Conservation (phyloP, 2,329 filamentous ascomycete genomes). For the Blastomyces silverae region DNA sequence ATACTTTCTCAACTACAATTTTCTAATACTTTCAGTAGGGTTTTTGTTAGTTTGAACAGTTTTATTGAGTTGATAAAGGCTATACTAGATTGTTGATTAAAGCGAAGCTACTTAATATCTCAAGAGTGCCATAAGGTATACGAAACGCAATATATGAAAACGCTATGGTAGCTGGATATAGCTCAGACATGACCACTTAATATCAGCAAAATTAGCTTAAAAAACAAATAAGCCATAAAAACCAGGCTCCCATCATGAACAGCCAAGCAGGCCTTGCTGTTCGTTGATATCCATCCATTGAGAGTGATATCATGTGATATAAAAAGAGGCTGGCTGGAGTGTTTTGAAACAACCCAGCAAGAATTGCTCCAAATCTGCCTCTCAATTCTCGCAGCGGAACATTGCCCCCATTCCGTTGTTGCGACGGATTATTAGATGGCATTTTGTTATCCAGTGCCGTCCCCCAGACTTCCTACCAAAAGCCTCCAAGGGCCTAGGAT, state of each 20-base stretch:
- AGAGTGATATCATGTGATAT: conserved; percentile 18
- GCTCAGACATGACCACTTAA: neutral
- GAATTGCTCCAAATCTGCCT: neutral
- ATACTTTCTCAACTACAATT: neutral
- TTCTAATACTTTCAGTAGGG: neutral
- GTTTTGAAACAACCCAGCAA: neutral
- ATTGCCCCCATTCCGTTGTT: neutral
- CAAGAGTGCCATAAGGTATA: neutral
- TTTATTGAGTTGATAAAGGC: neutral
- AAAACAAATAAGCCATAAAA: neutral
- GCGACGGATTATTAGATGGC: neutral
- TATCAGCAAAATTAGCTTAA: neutral
- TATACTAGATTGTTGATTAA: neutral
- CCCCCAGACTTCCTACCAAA: neutral
- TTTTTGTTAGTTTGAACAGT: neutral
- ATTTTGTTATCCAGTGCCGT: neutral
- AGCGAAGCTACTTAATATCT: neutral
- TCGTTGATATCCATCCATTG: neutral
- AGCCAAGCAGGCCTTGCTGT: neutral
- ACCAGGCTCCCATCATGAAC: neutral
- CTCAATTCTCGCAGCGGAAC: neutral
- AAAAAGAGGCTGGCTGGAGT: conserved; percentile 19
- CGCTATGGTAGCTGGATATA: neutral
- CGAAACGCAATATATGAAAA: neutral
- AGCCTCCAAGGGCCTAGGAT: neutral